Evolutionary conservation across 1,284 basidiomycete genomes (phyloP).

Genomic region (Somion occarium): DNA sequence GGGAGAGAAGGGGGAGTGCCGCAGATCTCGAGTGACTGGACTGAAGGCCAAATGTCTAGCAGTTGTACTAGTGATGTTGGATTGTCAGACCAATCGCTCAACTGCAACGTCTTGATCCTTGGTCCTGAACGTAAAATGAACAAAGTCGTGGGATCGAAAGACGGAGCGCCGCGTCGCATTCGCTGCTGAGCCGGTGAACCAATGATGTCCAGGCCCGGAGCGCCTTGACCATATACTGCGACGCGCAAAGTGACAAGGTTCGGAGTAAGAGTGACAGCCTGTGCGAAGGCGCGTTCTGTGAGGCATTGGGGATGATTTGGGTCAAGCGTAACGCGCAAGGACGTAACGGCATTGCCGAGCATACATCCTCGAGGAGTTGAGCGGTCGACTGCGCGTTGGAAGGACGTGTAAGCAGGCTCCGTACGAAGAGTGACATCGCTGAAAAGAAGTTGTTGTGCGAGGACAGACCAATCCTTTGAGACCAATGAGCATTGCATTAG

Average conservation of each 20-base stretch:
- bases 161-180: slow-evolving; percentile 44
- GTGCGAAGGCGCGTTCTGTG: slow-evolving; percentile 49
- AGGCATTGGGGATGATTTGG: slow-evolving; percentile 59
- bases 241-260: slow-evolving; percentile 52
- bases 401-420: slow-evolving; percentile 47
- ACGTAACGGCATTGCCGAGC: slow-evolving; percentile 47
- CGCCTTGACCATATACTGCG: slow-evolving; percentile 52
- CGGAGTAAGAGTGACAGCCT: slow-evolving; percentile 52
- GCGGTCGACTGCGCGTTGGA: slow-evolving; percentile 44
- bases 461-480: slow-evolving; percentile 56
- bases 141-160: slow-evolving; percentile 51
- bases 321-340: slow-evolving; percentile 55
- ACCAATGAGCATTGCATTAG: slow-evolving; percentile 55
- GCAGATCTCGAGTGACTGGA: slow-evolving; percentile 51
- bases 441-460: slow-evolving; percentile 62
- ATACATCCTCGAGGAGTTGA: slow-evolving; percentile 41
- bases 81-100: slow-evolving; percentile 69
- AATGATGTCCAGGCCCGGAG: slow-evolving; percentile 40
- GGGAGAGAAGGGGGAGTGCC: slow-evolving; percentile 54
- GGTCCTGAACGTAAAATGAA: slow-evolving; percentile 50
- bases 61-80: slow-evolving; percentile 53
- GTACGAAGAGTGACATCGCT: slow-evolving; percentile 47
- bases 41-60: slow-evolving; percentile 53
- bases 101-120: slow-evolving; percentile 48
- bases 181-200: slow-evolving; percentile 42